Evolutionary conservation across 2,329 filamentous ascomycete species (phyloP), one percentile per base, ranked within the genome.

Genomic region (Myrmaecium sp.): DNA sequence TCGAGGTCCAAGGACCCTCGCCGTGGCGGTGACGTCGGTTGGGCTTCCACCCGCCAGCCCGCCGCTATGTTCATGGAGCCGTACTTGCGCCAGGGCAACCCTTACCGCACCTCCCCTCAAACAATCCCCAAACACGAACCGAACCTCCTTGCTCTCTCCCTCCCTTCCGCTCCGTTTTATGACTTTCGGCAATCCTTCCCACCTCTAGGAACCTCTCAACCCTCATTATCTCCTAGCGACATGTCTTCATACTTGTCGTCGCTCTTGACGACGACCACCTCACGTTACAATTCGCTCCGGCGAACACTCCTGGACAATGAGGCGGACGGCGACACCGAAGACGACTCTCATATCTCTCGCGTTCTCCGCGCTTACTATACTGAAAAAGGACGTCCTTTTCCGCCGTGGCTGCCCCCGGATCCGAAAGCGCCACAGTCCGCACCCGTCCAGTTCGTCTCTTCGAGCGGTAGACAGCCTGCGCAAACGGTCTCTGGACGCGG

Each of bases 301-400:
- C 63, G 56, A 31, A 74, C 74, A 33, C 71, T 81, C 34, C 70
- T 84, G 36, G 69, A 79, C 18, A 54, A 54, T 47, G 60, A 64
- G 44, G 52, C 53, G 30, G 60, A 64, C 45, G 60, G 60, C 42
- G 60, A 64, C 46, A 62, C 59, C 28, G 58, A 91, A 54, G 84
- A 95, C 57, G 82, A 92, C 57, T 91, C 83, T 3, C 83, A 95
- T 58, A 78, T 95, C 44, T 91, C 81, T 55, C 80, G 89, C 42
- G 83, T 92, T 18, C 70, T 98, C 14, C 78, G 89, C 42, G 76
- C 73, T 41, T 93, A 95, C 64, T 95, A 98, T 62, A 69, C 63
- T 27, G 84, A 95, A 51, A 89, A 91, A 46, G 79, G 76, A 39
- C 73, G 74, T 13, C 64, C 72, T 2, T 78, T 84, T 35, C 89